Base-by-base conservation (phyloP, 2,329 filamentous ascomycete genomes). In the Aspergillus ruber region DNA sequence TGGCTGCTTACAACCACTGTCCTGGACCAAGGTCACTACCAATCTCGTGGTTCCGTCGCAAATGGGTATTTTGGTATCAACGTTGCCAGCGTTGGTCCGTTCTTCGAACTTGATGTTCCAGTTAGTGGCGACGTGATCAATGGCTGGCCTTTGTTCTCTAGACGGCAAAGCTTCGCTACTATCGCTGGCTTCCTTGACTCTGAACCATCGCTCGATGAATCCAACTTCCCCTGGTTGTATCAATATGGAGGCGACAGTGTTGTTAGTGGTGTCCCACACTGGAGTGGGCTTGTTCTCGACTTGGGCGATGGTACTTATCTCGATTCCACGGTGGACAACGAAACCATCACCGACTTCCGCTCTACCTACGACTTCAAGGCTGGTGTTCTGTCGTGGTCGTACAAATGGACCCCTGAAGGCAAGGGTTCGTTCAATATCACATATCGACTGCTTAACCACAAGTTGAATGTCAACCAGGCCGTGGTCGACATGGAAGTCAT, bases 181-280 rank as follows among this genome's bases (percentile, higher is more conserved):
- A 77, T 88, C 23, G 77, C 80, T 4, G 84, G 84, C 1, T 86
- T 87, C 59, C 87, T 77, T 61, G 76, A 85, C 51, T 71, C 71
- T 3, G 81, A 86, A 59, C 72, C 74, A 2, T 75, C 72, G 25
- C 80, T 76, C 0, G 81, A 79, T 40, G 75, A 76, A 0, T 77
- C 78, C 6, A 87, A 87, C 55, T 86, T 84, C 55, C 74, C 75
- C 0, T 87, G 85, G 83, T 63, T 88, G 39, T 74, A 79, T 47
- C 80, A 87, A 54, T 84, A 85, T 65, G 84, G 84, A 6, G 79
- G 79, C 48, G 85, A 89, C 57, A 85, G 80, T 55, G 82, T 85
- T 44, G 85, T 88, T 52, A 80, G 78, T 44, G 85, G 85, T 20
- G 76, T 89, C 13, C 85, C 85, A 6, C 84, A 88, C 60, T 85